Evolutionary conservation across 1,139 yeast genomes (phyloP), one percentile per base, ranked within the genome.

Genomic region (Cylindricascospora bacillispora): DNA sequence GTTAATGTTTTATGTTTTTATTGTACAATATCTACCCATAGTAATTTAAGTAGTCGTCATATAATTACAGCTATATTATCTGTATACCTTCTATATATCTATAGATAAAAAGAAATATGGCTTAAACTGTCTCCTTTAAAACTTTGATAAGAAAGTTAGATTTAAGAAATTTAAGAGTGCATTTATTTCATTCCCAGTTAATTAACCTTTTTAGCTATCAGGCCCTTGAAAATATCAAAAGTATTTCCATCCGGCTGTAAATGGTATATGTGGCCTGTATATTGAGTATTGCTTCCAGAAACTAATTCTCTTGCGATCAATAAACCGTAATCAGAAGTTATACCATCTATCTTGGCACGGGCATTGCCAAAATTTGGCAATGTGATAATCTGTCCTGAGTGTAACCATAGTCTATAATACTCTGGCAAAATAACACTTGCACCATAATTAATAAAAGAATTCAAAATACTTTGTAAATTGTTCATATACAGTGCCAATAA

Each of bases 211-310:
- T 68, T 73, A 36, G 83, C 80, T n/a, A 92, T 78, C 39, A 92
- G 61, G 0, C 98, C 97, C 45, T 70, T 79, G 60, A 89, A 79
- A 63, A 92, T 86, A 51, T 92, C 98, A 50, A 92, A 92, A 2
- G 95, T 82, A 52, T 92, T 92, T 1, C 98, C 98, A 52, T 92
- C 98, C 0, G 99, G 98, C 52, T 85, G 97, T 28, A 92, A 59
- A 44, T 82, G 79, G 41, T 67, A 73, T 3, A 52, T 56, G 23
- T 62, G 65, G 1, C 82, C 79, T 3, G 73, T 70, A 10, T 60
- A 58, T 13, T 44, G 47, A 24, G 63, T 63, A 13, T 56, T 47
- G 5, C 56, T 41, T 3, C 53, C 53, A 4, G 41, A 32, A 27
- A 62, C 63, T 5, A 73, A 56, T 41, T 81, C 94, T 36, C 71